Conservation (phyloP, 257 asterid genomes). For the Verbascum thapsus region DNA sequence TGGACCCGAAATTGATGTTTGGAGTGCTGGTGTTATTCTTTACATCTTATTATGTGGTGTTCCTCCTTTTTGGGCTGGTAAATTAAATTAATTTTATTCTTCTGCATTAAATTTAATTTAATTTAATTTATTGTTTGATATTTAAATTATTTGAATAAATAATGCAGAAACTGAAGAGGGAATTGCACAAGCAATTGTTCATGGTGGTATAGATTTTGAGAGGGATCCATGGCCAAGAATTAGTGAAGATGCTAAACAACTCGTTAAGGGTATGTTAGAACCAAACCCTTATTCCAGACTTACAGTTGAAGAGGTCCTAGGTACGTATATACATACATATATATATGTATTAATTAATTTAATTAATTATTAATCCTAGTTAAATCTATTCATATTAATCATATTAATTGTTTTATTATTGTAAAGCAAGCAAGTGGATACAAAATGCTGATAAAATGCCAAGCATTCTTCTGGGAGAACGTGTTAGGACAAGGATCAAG, state of each 20-base stretch:
- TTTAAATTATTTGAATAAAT: conserved; percentile 11
- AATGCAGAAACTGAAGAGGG: conserved; percentile 92
- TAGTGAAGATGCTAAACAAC: conserved; percentile 68
- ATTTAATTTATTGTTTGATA: no score
- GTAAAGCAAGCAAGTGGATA: conserved; percentile 64
- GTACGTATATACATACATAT: no score
- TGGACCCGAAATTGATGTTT: conserved; percentile 72
- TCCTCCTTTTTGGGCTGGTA: conserved; percentile 97
- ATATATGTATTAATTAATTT: no score
- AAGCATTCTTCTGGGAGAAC: conserved; percentile 66
- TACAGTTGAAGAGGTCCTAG: conserved; percentile 68
- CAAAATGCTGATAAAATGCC: conserved; percentile 69
- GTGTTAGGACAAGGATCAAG: conserved; percentile 68
- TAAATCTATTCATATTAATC: neutral
- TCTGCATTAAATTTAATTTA: no score
- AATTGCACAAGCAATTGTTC: conserved; percentile 78
- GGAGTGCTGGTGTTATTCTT: conserved; percentile 93
- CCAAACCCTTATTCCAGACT: conserved; percentile 60
- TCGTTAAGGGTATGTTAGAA: conserved; percentile 78
- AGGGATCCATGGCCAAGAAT: conserved; percentile 90
- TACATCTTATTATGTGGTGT: conserved; percentile 84
- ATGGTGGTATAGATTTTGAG: conserved; percentile 59
- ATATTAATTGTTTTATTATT: neutral
- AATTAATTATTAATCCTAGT: no score
- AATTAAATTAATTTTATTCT: neutral